Base-by-base conservation (phyloP, 2,329 filamentous ascomycete genomes). In the Exserohilum rostratum region DNA sequence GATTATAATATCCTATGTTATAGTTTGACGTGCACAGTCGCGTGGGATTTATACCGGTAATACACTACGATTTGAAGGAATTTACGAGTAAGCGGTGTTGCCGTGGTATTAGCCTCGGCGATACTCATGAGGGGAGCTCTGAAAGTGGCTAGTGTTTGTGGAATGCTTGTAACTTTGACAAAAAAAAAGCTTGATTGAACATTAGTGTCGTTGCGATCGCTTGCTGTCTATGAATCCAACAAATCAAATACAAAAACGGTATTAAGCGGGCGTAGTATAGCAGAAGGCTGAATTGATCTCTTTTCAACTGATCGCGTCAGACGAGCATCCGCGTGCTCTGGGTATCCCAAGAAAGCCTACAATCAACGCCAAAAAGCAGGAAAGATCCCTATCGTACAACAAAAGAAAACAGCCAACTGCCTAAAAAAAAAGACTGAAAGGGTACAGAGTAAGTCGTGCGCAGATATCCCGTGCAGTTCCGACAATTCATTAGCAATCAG, bases 81-180 rank as follows among this genome's bases (percentile, higher is more conserved):
- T 37, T 39, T 46, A 38, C 49, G 49, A 50, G 58, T 61, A 55
- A 56, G 58, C 52, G 56, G 38, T 22, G 25, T 50, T 57, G 61
- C 61, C 55, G 50, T 27, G 31, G 50, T 38, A 42, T 64, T 64
- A 64, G 65, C 65, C 65, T 65, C 63, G 63, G 65, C 47, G 50
- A 61, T 49, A 44, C 31, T 37, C 18, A 15, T 39, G 34, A 20
- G 46, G 45, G 22, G 42, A 44, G 12, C 31, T 35, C 37, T 42
- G 20, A 15, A 47, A 49, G 18, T 20, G 42, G 47, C 46, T 61
- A 55, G 58, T 40, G 47, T 43, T 40, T 59, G 60, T 48, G 55
- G 61, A 57, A 57, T 50, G 18, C 1, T 18, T 37, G 15, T 31
- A n/a, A 31, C 27, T 18, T 13, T 17, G 13, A 15, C 5, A 30